Base-by-base conservation (phyloP, 2,329 filamentous ascomycete species). In the Botrytis sinoallii region DNA sequence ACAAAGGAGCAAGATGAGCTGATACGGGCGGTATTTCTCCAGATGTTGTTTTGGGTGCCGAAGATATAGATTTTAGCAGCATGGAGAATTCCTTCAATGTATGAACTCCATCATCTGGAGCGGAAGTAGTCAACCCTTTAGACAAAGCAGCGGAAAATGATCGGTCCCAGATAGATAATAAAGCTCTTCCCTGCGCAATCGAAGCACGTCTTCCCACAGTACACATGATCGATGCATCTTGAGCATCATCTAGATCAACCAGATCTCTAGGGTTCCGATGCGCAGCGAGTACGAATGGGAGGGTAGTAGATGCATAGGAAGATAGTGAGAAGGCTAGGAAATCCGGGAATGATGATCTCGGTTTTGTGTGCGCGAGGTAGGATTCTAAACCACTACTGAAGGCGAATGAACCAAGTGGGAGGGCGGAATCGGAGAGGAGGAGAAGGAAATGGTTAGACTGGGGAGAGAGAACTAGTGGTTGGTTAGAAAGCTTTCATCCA, bases 351-450 rank as follows among this genome's bases (percentile, higher is more conserved):
- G 86, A 85, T 32, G 83, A 80, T 29, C 85, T 75, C 59, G 81
- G 82, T 75, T 82, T 84, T 77, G 85, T 85, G 84, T 96, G 93
- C 5, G 91, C 91, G 29, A 95, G 89, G 82, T 92, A 95, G 59
- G 93, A 95, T 83, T 96, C 93, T 25, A 96, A 87, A 4, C 93
- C 93, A 77, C 89, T 92, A 84, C 90, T 93, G 84, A 95, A 96
- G 79, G 93, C 93, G 83, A 96, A 96, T n/a, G 93, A 93, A 73
- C 93, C 93, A 0, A 96, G 86, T 0, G 93, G 93, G 3, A 96
- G 88, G 22, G 92, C 92, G 1, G 93, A 95, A 84, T 96, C 93
- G 66, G 93, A 89, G 67, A 95, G 89, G 5, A 96, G 86, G 46
- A 95, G 88, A 55, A 94, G 88, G 77, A 92, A 91, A 82, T 95